phyloP scores from a whole-genome alignment of 2,329 filamentous ascomycete species.

The Xylariaceae sp. region DNA sequence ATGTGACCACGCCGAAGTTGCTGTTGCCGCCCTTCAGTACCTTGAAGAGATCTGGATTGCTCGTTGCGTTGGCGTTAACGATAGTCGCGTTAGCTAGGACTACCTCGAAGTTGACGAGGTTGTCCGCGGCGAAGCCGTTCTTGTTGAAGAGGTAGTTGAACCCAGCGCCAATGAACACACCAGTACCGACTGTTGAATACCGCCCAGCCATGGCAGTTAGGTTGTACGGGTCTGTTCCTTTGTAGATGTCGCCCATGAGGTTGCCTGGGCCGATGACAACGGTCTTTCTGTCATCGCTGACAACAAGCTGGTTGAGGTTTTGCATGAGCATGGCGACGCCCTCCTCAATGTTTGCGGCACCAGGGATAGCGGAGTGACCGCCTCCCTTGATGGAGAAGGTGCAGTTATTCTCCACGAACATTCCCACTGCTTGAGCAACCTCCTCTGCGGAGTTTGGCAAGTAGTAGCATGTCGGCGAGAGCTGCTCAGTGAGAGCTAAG shows the following conservation, averaged over 20 bases:
- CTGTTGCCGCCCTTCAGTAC: constrained; percentile 3
- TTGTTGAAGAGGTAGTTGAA: constrained; percentile 6
- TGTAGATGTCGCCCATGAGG: constrained; percentile 10
- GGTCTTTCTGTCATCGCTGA: constrained; percentile 4
- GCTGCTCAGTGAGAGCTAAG: constrained; percentile 3
- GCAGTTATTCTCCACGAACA: constrained; percentile 13
- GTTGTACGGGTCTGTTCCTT: constrained; percentile 9
- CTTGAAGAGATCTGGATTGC: constrained; percentile 2
- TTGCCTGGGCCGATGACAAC: constrained; percentile 12
- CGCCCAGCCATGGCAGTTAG: constrained; percentile 12
- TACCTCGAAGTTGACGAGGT: constrained; percentile 7
- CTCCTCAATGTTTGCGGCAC: constrained; percentile 15
- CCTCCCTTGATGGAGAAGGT: constrained; percentile 13
- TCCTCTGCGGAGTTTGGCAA: constrained; percentile 6
- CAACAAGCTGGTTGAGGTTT: constrained; percentile 6
- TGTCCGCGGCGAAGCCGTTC: constrained; percentile 8
- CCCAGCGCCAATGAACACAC: constrained; percentile 11
- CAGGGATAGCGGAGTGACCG: constrained; percentile 14
- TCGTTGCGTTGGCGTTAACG: constrained; percentile 6
- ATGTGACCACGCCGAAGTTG: constrained; percentile 9
- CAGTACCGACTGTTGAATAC: constrained; percentile 9
- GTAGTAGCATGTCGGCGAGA: constrained; percentile 4
- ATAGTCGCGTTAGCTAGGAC: constrained; percentile 10
- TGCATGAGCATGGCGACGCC: constrained; percentile 15
- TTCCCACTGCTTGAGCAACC: constrained; percentile 4